Conservation (phyloP, 768 basidiomycete genomes). For the Naganishia onofrii region DNA sequence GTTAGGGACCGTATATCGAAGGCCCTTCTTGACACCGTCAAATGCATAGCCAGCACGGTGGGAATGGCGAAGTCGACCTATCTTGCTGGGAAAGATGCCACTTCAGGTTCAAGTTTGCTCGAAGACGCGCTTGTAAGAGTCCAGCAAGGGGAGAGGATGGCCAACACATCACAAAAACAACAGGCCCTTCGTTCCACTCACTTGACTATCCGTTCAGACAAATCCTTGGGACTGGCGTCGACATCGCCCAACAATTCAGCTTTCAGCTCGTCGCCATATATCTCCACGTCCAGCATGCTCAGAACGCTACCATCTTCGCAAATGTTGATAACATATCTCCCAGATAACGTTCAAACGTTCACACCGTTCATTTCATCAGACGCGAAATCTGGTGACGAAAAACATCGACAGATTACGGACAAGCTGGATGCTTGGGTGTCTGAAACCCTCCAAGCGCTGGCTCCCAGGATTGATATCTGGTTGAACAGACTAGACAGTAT, state of each 20-base stretch:
- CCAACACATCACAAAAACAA: constrained; percentile 32
- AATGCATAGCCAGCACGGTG: constrained; percentile 15
- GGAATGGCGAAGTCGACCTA: constrained; percentile 14
- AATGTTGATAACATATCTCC: constrained; percentile 70
- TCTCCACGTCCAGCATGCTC: constrained; percentile 69
- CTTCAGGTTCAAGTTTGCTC: background rate
- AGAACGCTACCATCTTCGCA: constrained; percentile 74
- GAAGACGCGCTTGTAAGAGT: constrained; percentile 13
- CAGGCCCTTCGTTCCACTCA: constrained; percentile 45
- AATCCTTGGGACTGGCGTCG: background rate
- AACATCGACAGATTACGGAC: constrained; percentile 56
- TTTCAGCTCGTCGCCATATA: background rate
- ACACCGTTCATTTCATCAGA: constrained; percentile 78
- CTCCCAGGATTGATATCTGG: constrained; percentile 60
- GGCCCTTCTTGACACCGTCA: constrained; percentile 15
- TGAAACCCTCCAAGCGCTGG: constrained; percentile 57
- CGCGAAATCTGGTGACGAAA: constrained; percentile 55
- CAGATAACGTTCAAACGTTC: constrained; percentile 68
- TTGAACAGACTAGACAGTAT: constrained; percentile 62
- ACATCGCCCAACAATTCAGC: background rate
- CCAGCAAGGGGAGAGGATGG: constrained; percentile 11
- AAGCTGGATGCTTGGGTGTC: constrained; percentile 67
- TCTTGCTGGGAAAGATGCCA: background rate
- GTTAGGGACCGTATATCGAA: constrained; percentile 20
- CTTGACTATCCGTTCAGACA: constrained; percentile 42